A percentile compares a stretch with the other conserved stretches of the same genome.
These are phyloP conservation scores for Wickerhamomyces subpelliculosus DNA, from an alignment of 805 yeast genomes.

Conservation along the genomic window DNA sequence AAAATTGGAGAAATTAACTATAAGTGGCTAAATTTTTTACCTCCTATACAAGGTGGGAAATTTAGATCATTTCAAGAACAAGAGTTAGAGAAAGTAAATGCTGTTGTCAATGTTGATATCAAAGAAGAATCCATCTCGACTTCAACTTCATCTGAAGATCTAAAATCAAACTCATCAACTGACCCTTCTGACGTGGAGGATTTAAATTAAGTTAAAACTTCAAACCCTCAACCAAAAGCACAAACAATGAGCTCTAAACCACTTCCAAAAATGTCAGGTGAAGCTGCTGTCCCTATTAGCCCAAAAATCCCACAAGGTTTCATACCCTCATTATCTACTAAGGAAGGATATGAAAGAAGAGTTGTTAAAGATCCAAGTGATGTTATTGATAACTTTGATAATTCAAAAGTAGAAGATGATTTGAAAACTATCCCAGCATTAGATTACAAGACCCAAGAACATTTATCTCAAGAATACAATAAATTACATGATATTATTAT, in stretches of 20 bases:
- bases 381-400: conserved; percentile 52
- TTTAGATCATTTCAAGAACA: conserved; percentile 29
- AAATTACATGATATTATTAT: conserved; percentile 50
- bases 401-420: conserved; percentile 47
- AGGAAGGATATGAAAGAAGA: conserved; percentile 20
- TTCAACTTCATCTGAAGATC: conserved; percentile 2
- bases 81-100: conserved; percentile 2
- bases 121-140: neutral
- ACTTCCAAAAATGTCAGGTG: conserved; percentile 29
- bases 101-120: too few species aligned
- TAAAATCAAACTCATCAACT: conserved; percentile 6
- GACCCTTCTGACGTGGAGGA: conserved; percentile 15
- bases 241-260: neutral
- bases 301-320: conserved; percentile 48
- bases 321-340: conserved; percentile 32
- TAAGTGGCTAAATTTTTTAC: conserved; percentile 68
- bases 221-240: neutral
- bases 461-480: conserved; percentile 50
- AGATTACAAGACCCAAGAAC: conserved; percentile 59
- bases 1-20: conserved; percentile 57
- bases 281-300: conserved; percentile 32
- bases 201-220: conserved; percentile 1
- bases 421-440: conserved; percentile 51
- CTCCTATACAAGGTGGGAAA: conserved; percentile 83
- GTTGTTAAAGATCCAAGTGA: conserved; percentile 49